phyloP scores from a whole-genome alignment of 306 rosid genomes.

The Argentina anserina region DNA sequence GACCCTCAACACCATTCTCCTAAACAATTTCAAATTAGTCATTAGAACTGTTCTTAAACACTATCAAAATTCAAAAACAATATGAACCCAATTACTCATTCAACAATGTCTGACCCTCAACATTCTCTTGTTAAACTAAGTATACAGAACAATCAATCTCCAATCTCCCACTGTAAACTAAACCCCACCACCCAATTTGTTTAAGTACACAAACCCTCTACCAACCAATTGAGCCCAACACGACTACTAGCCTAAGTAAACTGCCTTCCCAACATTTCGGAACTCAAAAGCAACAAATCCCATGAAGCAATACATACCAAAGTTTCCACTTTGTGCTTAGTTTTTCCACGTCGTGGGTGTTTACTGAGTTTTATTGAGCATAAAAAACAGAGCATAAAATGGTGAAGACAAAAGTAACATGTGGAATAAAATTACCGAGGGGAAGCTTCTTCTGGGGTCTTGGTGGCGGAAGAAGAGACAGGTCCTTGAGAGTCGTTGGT shows the following conservation, averaged over 20 bases:
- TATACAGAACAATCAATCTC: background rate
- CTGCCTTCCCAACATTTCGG: background rate
- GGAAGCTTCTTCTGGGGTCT: conserved; percentile 22
- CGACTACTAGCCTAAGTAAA: conserved; percentile 12
- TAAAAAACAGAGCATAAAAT: conserved; percentile 12
- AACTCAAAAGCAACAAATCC: background rate
- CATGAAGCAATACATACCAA: background rate
- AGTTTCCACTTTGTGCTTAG: background rate
- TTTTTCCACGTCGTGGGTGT: background rate
- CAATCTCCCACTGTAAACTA: background rate
- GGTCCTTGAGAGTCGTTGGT: conserved; percentile 29
- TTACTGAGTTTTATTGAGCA: conserved; percentile 21
- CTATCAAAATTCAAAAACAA: background rate
- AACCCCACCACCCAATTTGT: conserved; percentile 6
- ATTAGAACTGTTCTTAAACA: background rate
- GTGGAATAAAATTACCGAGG: conserved; percentile 30
- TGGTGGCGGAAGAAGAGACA: conserved; percentile 24
- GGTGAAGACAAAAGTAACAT: background rate
- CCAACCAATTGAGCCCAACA: background rate
- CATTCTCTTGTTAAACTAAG: background rate
- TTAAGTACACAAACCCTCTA: background rate
- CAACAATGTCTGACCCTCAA: background rate
- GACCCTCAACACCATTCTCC: conserved; percentile 55
- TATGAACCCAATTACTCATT: background rate
- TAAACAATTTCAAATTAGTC: conserved; percentile 24